Evolutionary conservation across 179 eudicot genomes (phyloP), one percentile per base, ranked within the genome.

Genomic region (Silene coronaria): DNA sequence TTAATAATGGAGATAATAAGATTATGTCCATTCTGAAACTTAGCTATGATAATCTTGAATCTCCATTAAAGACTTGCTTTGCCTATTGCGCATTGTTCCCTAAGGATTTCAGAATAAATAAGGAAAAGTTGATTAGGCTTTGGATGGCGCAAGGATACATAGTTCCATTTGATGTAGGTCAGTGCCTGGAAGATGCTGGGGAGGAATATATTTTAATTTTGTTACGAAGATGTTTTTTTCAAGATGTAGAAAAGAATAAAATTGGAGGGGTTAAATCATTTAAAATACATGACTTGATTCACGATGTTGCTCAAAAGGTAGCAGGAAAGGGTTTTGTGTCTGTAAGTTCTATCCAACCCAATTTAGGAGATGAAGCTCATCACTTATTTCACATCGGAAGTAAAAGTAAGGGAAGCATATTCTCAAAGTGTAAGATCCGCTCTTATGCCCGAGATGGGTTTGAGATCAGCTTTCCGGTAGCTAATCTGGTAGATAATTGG

Each of bases 71-170:
- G 51, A 71, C 74, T 2, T 84, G 78, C 9, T 86, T 86, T 74
- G 70, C 84, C 1, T 84, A 82, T 45, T 82, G 84, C 8, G 72
- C 87, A 8, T 62, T 86, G 3, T 86, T 82, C 28, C 87, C 83
- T 0, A 86, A 83, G 68, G 85, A 76, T 60, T 65, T 36, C 30
- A 10, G 0, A 22, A 79, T 83, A 48, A 62, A 69, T 28, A 76
- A 77, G 64, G 76, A 79, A 22, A 19, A n/a, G 38, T 12, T 81
- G 62, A 81, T 79, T 4, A 36, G 67, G 28, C 76, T 86, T 10
- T 61, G 66, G 30, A 61, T 23, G 66, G 32, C 66, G 7, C 66
- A 61, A 23, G 66, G 66, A 24, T 83, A 79, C 73, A 68, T 83
- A 60, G 59, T 21, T 11, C 30, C 80, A 0, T 42, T 63, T 0